These are phyloP conservation scores for Ceratobasidium papillatum DNA, from an alignment of 1,284 basidiomycete species.

Conservation along the genomic window DNA sequence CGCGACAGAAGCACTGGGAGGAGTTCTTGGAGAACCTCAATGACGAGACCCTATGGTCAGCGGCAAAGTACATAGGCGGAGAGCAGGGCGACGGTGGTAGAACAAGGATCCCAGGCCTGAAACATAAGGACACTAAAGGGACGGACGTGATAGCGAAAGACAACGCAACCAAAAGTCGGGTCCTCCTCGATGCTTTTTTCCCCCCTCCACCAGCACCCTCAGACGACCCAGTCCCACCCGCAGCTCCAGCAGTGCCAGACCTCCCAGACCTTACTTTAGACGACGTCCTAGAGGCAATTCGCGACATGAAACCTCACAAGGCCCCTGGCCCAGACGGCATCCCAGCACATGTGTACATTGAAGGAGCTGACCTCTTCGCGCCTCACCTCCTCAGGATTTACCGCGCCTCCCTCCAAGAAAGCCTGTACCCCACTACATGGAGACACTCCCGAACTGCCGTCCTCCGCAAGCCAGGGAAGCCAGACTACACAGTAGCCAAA, in stretches of 20 bases:
- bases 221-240: neutral
- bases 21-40: constrained; percentile 31
- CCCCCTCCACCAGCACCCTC: constrained; percentile 25
- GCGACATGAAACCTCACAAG: constrained; percentile 48
- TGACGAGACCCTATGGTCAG: constrained; percentile 38
- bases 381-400: constrained; percentile 46
- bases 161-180: constrained; percentile 34
- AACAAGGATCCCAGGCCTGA: constrained; percentile 31
- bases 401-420: neutral
- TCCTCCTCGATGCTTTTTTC: constrained; percentile 41
- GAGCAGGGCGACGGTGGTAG: neutral
- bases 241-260: neutral
- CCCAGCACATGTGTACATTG: constrained; percentile 52
- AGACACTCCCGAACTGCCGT: constrained; percentile 24
- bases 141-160: too few relatives aligned
- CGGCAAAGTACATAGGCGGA: constrained; percentile 8
- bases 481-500: constrained; percentile 41
- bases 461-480: constrained; percentile 41
- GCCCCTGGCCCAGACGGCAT: constrained; percentile 53
- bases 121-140: neutral
- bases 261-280: constrained; percentile 4
- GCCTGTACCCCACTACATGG: constrained; percentile 8
- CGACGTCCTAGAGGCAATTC: constrained; percentile 13
- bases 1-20: constrained; percentile 40
- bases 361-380: constrained; percentile 48